These are phyloP conservation scores for Rhizopus sp. DNA, from an alignment of 371 early-diverging fungal genomes.

Conservation along the genomic window DNA sequence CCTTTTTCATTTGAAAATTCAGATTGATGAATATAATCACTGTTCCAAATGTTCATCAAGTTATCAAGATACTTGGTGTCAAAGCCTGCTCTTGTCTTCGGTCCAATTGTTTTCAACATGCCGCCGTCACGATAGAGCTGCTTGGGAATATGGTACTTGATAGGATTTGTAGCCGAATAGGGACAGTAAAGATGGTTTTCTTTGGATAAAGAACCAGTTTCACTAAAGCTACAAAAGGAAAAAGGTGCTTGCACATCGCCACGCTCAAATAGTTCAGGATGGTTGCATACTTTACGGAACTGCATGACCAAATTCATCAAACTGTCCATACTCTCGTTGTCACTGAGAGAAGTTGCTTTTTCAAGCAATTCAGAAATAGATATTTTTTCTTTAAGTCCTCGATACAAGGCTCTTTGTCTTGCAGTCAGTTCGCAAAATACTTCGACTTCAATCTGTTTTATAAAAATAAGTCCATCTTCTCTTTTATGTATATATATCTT, in stretches of 20 bases:
- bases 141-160: slow-evolving; percentile 69
- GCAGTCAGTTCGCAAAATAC: slow-evolving; percentile 85
- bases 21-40: slow-evolving; percentile 54
- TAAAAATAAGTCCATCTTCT: neutral
- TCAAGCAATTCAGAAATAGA: slow-evolving; percentile 82
- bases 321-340: slow-evolving; percentile 70
- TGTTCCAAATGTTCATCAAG: slow-evolving; percentile 61
- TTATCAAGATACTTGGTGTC: slow-evolving; percentile 54
- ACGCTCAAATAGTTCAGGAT: slow-evolving; percentile 98
- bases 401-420: slow-evolving; percentile 80
- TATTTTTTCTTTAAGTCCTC: slow-evolving; percentile 79
- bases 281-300: slow-evolving; percentile 98
- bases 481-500: neutral
- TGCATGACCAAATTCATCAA: slow-evolving; percentile 98
- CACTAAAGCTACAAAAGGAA: slow-evolving; percentile 62
- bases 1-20: slow-evolving; percentile 37
- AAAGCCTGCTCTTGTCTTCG: slow-evolving; percentile 55
- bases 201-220: slow-evolving; percentile 64
- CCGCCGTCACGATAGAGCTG: slow-evolving; percentile 70
- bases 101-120: slow-evolving; percentile 43
- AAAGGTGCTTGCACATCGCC: slow-evolving; percentile 81
- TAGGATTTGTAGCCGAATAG: slow-evolving; percentile 65
- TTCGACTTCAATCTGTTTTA: slow-evolving; percentile 72
- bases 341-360: slow-evolving; percentile 66
- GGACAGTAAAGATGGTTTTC: slow-evolving; percentile 60